phyloP scores from a whole-genome alignment of 495 filamentous ascomycete genomes.

The Penicillium roqueforti region DNA sequence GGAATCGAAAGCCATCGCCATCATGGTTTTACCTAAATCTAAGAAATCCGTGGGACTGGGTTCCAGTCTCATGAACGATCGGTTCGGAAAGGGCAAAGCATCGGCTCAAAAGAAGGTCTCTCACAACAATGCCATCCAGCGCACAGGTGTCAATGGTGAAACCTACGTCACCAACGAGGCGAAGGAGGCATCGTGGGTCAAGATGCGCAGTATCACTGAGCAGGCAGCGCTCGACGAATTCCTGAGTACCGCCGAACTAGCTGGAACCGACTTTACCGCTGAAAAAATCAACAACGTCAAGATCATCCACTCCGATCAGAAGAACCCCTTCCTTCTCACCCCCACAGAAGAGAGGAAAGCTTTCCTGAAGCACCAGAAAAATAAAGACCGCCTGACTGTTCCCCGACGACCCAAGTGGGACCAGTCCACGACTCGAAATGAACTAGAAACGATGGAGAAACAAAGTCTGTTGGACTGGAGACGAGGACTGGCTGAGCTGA shows the following conservation, averaged over 20 bases:
- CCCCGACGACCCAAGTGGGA: constrained; percentile 90
- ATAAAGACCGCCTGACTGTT: constrained; percentile 75
- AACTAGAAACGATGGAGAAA: constrained; percentile 76
- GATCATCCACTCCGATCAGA: constrained; percentile 93
- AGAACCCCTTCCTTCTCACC: constrained; percentile 90
- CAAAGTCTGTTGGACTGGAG: constrained; percentile 85
- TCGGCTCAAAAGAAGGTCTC: constrained; percentile 62
- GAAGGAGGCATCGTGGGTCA: constrained; percentile 52
- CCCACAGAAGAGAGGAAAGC: constrained; percentile 77
- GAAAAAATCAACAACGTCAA: constrained; percentile 99
- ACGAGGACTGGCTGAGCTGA: constrained; percentile 82
- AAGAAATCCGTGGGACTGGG: constrained; percentile 93
- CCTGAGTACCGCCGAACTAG: constrained; percentile 82
- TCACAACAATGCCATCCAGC: constrained; percentile 54
- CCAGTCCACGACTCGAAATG: constrained; percentile 68
- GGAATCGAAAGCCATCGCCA: constrained; percentile 25
- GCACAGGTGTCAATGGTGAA: constrained; percentile 42
- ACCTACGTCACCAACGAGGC: constrained; percentile 46
- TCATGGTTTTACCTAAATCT: constrained; percentile 91
- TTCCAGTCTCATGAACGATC: constrained; percentile 87
- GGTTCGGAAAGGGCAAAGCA: constrained; percentile 85
- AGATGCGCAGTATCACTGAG: constrained; percentile 98
- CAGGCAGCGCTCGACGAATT: constrained; percentile 92
- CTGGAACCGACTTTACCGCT: constrained; percentile 96
- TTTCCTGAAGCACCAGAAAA: constrained; percentile 74